Conservation (phyloP, 1,139 yeast genomes). For the Yamadazyma diddensiae region DNA sequence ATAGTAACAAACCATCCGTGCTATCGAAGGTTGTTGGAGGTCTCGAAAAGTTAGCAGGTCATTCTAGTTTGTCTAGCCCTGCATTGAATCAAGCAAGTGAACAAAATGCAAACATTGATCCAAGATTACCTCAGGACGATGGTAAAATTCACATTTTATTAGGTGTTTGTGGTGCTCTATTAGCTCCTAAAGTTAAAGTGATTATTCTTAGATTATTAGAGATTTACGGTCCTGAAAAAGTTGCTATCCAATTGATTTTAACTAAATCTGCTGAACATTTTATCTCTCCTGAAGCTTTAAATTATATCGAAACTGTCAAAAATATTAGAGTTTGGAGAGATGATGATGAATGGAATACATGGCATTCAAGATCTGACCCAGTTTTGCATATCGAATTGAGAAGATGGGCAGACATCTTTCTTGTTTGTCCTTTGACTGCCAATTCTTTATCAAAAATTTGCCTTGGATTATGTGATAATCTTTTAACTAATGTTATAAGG, state of each 20-base stretch:
- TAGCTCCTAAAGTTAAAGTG: slow-evolving; percentile 70
- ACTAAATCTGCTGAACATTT: slow-evolving; percentile 85
- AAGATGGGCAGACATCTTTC: slow-evolving; percentile 91
- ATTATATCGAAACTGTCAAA: slow-evolving; percentile 32
- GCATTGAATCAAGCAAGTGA: slow-evolving; percentile 25
- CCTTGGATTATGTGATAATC: slow-evolving; percentile 83
- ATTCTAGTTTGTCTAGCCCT: slow-evolving; percentile 10
- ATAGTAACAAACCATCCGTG: slow-evolving; percentile 2
- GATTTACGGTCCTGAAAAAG: slow-evolving; percentile 69
- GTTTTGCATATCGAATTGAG: slow-evolving; percentile 89
- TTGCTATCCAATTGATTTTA: slow-evolving; percentile 75
- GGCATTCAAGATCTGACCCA: slow-evolving; percentile 85
- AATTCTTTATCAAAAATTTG: slow-evolving; percentile 89
- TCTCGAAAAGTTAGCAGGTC: slow-evolving; percentile 14
- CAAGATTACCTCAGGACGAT: slow-evolving; percentile 85
- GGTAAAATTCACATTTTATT: slow-evolving; percentile 83
- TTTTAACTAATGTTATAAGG: slow-evolving; percentile 80
- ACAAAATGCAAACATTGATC: slow-evolving; percentile 60
- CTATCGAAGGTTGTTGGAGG: slow-evolving; percentile 12
- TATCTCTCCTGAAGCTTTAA: slow-evolving; percentile 55
- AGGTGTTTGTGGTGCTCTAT: slow-evolving; percentile 89
- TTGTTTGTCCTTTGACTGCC: slow-evolving; percentile 88
- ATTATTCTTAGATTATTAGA: slow-evolving; percentile 77
- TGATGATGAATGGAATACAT: slow-evolving; percentile 86
- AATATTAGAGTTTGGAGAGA: slow-evolving; percentile 80